These are phyloP conservation scores for Bruguiera parviflora DNA, from an alignment of 345 rosid genomes.

Conservation along the genomic window DNA sequence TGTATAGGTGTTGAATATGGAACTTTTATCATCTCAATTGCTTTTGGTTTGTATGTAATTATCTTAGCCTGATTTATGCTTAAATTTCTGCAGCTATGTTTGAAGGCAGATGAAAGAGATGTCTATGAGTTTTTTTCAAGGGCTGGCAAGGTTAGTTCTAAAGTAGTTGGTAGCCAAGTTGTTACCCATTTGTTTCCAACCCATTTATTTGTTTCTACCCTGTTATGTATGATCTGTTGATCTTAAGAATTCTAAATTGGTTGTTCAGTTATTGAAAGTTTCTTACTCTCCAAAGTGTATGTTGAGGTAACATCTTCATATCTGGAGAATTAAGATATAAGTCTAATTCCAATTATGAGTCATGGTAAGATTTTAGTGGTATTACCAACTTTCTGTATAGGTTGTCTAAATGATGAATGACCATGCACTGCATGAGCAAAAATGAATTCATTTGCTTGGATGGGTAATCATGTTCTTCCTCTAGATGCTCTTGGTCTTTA, in stretches of 20 bases:
- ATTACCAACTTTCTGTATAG: neutral
- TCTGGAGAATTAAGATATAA: neutral
- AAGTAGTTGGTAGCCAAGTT: neutral
- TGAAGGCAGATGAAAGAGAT: conserved; percentile 95
- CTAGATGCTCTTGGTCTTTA: neutral
- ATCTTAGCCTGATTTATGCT: neutral
- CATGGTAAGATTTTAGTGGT: neutral
- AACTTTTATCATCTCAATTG: neutral
- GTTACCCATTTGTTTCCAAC: neutral
- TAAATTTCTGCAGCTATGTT: conserved; percentile 52
- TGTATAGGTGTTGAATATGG: neutral
- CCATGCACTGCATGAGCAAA: neutral
- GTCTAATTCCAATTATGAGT: neutral
- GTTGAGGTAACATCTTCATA: conserved; percentile 1
- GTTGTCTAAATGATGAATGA: neutral
- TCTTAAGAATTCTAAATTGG: neutral
- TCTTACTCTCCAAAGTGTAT: neutral
- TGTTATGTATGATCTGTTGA: neutral
- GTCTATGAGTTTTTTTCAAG: conserved; percentile 89
- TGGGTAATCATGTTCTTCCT: neutral
- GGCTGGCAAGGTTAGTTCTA: conserved; percentile 85
- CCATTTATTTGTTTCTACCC: neutral
- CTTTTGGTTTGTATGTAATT: conserved; percentile 1
- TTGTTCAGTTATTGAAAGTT: neutral
- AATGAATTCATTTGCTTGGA: neutral